phyloP scores from a whole-genome alignment of 2,329 filamentous ascomycete species.

The Cytospora mali region DNA sequence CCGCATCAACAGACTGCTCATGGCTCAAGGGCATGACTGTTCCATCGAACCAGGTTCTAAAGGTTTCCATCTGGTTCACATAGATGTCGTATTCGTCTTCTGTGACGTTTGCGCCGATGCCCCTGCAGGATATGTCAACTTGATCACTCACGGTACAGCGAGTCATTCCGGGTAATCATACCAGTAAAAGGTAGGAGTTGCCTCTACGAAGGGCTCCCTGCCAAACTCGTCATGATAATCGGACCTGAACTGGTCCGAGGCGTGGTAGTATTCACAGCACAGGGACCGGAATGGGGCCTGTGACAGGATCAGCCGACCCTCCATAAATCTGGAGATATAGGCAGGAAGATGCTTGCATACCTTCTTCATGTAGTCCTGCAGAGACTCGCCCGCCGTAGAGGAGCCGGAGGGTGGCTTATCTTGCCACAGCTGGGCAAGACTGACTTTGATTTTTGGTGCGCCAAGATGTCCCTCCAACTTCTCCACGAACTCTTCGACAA shows the following conservation, averaged over 20 bases:
- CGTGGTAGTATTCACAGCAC: slow-evolving; percentile 18
- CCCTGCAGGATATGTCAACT: slow-evolving; percentile 4
- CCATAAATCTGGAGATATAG: not conserved
- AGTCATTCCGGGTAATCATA: not conserved
- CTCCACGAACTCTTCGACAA: slow-evolving; percentile 18
- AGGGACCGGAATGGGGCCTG: slow-evolving; percentile 25
- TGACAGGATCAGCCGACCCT: not conserved
- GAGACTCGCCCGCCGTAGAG: not conserved
- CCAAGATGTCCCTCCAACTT: slow-evolving; percentile 16
- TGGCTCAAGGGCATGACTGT: slow-evolving; percentile 4
- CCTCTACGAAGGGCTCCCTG: slow-evolving; percentile 21
- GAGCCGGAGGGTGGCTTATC: slow-evolving; percentile 7
- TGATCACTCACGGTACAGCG: too few species aligned
- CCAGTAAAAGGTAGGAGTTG: slow-evolving; percentile 14
- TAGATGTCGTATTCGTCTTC: slow-evolving; percentile 17
- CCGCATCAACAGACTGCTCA: not conserved
- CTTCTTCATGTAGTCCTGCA: slow-evolving; percentile 23
- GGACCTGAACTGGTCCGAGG: slow-evolving; percentile 10
- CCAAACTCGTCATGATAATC: slow-evolving; percentile 17
- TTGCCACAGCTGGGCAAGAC: slow-evolving; percentile 16
- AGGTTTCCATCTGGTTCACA: slow-evolving; percentile 9
- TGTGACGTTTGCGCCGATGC: slow-evolving; percentile 16
- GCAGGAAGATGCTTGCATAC: not conserved
- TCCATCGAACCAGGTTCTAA: slow-evolving; percentile 24
- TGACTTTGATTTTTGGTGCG: not conserved